Conservation (phyloP, 352 stramenopile genomes). For the Globisporangium nodosum region DNA sequence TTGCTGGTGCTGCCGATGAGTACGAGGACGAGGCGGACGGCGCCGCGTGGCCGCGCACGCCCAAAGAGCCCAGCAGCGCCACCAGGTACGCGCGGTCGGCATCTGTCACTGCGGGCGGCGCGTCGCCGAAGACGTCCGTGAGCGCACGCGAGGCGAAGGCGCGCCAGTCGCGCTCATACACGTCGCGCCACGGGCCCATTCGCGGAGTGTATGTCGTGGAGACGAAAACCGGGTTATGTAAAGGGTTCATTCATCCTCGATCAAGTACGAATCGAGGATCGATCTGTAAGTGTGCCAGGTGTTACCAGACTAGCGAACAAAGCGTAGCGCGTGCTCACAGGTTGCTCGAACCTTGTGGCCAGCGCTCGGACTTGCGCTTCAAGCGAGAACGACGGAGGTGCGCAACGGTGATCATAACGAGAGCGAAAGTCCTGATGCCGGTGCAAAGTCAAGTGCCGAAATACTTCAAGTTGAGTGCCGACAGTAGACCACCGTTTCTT, state of each 20-base stretch:
- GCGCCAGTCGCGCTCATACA: constrained; percentile 63
- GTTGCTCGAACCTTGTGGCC: background rate
- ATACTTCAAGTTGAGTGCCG: too few relatives aligned
- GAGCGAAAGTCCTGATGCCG: too few relatives aligned
- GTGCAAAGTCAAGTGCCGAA: too few relatives aligned
- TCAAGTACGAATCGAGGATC: background rate
- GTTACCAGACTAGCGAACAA: too few relatives aligned
- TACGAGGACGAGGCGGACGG: background rate
- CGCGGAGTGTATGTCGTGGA: background rate
- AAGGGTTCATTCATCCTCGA: too few relatives aligned
- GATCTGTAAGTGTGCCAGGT: too few relatives aligned
- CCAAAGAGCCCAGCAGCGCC: constrained; percentile 25
- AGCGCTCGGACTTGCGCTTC: too few relatives aligned
- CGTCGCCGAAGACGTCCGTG: constrained; percentile 25
- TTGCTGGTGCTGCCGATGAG: background rate
- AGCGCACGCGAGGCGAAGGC: constrained; percentile 35
- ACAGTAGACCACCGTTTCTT: too few relatives aligned
- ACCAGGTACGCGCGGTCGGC: constrained; percentile 34
- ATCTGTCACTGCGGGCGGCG: constrained; percentile 14
- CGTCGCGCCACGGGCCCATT: constrained; percentile 45
- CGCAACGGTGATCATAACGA: too few relatives aligned
- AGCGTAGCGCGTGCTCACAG: too few relatives aligned
- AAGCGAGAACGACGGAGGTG: too few relatives aligned
- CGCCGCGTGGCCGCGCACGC: constrained; percentile 10
- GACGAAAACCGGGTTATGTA: too few relatives aligned